A percentile compares a stretch with the other conserved stretches of the same genome.
These are phyloP conservation scores for Oleoguttula mirabilis DNA, from an alignment of 495 filamentous ascomycete genomes.

Conservation along the genomic window DNA sequence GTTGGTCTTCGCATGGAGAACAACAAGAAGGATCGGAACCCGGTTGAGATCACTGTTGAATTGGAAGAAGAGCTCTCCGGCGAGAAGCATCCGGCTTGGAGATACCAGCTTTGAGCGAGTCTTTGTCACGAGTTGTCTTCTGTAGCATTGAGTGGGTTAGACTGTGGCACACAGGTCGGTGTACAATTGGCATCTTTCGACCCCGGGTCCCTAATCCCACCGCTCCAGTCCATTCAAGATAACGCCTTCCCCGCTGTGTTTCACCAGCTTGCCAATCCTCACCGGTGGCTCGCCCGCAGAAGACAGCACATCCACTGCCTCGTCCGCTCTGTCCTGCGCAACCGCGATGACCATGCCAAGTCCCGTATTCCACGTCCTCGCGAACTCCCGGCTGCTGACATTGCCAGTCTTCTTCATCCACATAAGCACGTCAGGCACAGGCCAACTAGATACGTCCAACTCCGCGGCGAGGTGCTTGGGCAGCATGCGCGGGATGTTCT, in stretches of 20 bases:
- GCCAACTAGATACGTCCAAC: conserved; percentile 62
- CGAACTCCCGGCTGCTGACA: conserved; percentile 62
- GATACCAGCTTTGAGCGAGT: conserved; percentile 12
- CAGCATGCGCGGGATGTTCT: conserved; percentile 90
- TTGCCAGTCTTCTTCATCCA: conserved; percentile 78
- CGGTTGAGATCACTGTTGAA: background rate
- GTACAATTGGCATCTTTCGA: no score
- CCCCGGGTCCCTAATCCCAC: conserved; percentile 57
- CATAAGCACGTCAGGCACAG: conserved; percentile 58
- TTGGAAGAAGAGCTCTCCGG: background rate
- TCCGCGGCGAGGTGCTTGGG: conserved; percentile 60
- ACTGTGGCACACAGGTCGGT: no score
- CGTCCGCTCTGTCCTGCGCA: conserved; percentile 40
- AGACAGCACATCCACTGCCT: conserved; percentile 42
- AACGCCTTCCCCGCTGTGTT: conserved; percentile 48
- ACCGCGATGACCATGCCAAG: conserved; percentile 88
- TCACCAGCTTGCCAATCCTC: conserved; percentile 56
- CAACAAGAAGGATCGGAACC: conserved; percentile 3
- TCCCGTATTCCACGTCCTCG: conserved; percentile 84
- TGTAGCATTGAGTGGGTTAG: no score
- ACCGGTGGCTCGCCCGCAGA: conserved; percentile 64
- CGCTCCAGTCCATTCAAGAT: conserved; percentile 54
- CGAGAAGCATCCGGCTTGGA: conserved; percentile 16
- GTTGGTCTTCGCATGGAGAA: conserved; percentile 13
- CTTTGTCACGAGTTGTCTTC: no score